These are phyloP conservation scores for Tetrapisispora iriomotensis DNA, from an alignment of 805 yeast genomes.

Conservation along the genomic window DNA sequence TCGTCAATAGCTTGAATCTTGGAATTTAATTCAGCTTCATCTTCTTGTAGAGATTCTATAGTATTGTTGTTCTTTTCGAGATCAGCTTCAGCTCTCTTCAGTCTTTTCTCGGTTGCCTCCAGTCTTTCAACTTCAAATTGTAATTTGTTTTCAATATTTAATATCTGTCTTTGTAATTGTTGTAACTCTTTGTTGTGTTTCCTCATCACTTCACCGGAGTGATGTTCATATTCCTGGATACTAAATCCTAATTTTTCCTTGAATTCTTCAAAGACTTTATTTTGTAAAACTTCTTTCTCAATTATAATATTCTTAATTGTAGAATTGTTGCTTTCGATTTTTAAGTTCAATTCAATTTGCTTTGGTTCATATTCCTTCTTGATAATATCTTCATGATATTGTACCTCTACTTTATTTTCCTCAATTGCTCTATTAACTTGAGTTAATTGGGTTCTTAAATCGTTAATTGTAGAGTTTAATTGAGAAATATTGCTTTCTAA, in stretches of 20 bases:
- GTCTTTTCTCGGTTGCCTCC: slow-evolving; percentile 42
- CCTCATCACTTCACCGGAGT: slow-evolving; percentile 51
- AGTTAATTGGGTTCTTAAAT: slow-evolving; percentile 35
- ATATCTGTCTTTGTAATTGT: slow-evolving; percentile 50
- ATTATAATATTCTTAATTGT: slow-evolving; percentile 23
- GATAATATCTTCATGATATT: slow-evolving; percentile 34
- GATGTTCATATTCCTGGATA: slow-evolving; percentile 60
- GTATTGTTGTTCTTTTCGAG: slow-evolving; percentile 30
- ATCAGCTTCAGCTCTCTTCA: slow-evolving; percentile 33
- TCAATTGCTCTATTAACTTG: slow-evolving; percentile 37
- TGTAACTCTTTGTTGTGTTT: slow-evolving; percentile 51
- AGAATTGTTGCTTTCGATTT: slow-evolving; percentile 13
- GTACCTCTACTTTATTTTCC: slow-evolving; percentile 41
- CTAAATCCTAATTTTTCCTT: slow-evolving; percentile 46
- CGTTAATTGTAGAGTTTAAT: slow-evolving; percentile 38
- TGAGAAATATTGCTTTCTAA: slow-evolving; percentile 46
- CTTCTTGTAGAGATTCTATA: slow-evolving; percentile 25
- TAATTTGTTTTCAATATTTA: slow-evolving; percentile 50
- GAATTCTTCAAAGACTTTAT: slow-evolving; percentile 41
- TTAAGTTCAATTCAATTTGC: slow-evolving; percentile 17
- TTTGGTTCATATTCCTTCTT: slow-evolving; percentile 23
- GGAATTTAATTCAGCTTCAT: slow-evolving; percentile 22
- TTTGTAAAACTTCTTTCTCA: slow-evolving; percentile 33
- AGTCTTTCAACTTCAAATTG: slow-evolving; percentile 56
- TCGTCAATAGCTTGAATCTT: not conserved